Base-by-base conservation (phyloP, 805 yeast species). In the Sugiyamaella mastotermitis region DNA sequence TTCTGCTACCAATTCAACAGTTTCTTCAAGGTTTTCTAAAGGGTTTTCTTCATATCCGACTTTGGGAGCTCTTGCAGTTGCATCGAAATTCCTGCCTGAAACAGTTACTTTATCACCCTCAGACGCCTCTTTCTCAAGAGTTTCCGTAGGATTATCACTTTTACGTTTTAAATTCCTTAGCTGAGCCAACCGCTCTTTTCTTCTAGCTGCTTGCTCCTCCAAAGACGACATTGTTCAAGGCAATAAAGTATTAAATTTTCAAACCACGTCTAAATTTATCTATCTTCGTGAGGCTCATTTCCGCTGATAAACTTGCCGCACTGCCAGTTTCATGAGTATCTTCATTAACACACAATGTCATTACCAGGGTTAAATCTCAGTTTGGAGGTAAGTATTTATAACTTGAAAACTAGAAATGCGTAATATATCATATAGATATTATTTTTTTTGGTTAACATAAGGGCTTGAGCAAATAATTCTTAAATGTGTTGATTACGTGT, bases 1-100 rank as follows among this genome's bases (percentile, higher is more conserved):
- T 25, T 41, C 52, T 1, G 65, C 56, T 2, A 57, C 62, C 1
- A 60, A 59, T 37, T 64, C 69, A 7, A 63, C 66, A 0, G 69
- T 63, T 30, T 58, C 65, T 3, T 53, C 49, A 15, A 19, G 15
- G 34, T 49, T 58, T 24, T 52, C 56, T 29, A 53, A 38, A 3
- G 58, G 59, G 5, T 48, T 47, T 24, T 45, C 48, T 7, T 51
- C 45, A 30, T 38, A 58, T 3, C 63, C 62, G 21, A 53, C 40
- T 27, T 36, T 47, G 10, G 61, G 52, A 3, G 47, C 53, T 25
- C 48, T 45, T 11, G 47, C 42, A 15, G 46, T 53, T 16, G 45
- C 40, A 43, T 57, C 62, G 38, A 50, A 57, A 40, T 57, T 57
- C 26, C 62, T 41, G 15, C 37, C 41, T 27, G 32, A 35, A 4